These are phyloP conservation scores for Plantago coronopus DNA, from an alignment of 305 asterid species.

Conservation along the genomic window DNA sequence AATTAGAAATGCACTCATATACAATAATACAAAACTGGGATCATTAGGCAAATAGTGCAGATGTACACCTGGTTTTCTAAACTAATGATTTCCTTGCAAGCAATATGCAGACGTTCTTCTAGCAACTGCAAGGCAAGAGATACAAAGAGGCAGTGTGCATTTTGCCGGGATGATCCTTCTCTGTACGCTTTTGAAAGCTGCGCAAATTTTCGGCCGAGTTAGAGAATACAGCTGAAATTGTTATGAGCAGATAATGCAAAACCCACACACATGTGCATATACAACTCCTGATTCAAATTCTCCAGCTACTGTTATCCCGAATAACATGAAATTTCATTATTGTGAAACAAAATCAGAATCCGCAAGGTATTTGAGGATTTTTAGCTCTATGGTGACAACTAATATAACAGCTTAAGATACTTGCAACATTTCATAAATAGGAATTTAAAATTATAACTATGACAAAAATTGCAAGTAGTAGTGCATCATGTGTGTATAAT, in stretches of 20 bases:
- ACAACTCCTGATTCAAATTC: no score
- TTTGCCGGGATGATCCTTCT: constrained; percentile 99
- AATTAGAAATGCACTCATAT: constrained; percentile 26
- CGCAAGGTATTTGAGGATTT: no score
- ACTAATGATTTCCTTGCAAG: constrained; percentile 94
- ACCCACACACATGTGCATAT: no score
- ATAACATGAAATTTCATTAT: no score
- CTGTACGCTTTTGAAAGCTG: constrained; percentile 99
- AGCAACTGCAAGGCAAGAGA: constrained; percentile 87
- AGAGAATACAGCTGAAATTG: constrained; percentile 24
- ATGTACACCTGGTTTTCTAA: constrained; percentile 86
- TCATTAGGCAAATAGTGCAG: constrained; percentile 13
- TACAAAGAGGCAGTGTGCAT: constrained; percentile 95
- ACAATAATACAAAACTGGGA: constrained; percentile 20
- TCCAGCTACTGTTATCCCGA: no score
- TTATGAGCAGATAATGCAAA: no score
- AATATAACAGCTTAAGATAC: no score
- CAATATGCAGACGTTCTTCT: constrained; percentile 87
- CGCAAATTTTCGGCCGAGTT: constrained; percentile 21
- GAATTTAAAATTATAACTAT: no score
- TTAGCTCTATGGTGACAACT: no score
- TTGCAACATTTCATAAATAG: no score
- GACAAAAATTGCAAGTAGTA: background rate
- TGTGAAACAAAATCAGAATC: no score
- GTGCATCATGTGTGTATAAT: background rate